phyloP scores from a whole-genome alignment of 2,329 filamentous ascomycete species.

The Neonectria ditissima region DNA sequence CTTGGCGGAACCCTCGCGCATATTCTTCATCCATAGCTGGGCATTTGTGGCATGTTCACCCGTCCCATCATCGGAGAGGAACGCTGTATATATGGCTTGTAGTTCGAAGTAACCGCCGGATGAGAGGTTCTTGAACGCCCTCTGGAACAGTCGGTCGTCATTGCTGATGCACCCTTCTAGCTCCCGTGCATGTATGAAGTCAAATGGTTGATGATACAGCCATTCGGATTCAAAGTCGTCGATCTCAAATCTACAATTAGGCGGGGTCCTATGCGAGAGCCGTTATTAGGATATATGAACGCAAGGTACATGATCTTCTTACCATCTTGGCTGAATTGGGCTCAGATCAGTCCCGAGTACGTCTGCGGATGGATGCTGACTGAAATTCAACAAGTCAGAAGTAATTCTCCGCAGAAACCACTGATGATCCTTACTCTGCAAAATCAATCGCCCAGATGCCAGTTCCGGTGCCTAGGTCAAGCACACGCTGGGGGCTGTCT shows the following conservation, averaged over 20 bases:
- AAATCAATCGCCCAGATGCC: conserved; percentile 11
- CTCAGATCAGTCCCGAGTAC: background rate
- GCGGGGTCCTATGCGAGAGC: background rate
- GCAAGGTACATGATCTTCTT: background rate
- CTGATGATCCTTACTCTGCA: background rate
- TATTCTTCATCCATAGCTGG: conserved; percentile 21
- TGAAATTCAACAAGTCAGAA: background rate
- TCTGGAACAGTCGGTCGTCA: background rate
- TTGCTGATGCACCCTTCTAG: background rate
- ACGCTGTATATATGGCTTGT: background rate
- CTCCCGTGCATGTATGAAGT: conserved; percentile 1
- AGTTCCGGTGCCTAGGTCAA: conserved; percentile 30
- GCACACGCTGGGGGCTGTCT: conserved; percentile 16
- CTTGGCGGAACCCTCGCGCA: conserved; percentile 20
- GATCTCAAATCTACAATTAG: background rate
- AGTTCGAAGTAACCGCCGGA: background rate
- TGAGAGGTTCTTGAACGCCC: background rate
- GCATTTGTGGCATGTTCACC: background rate
- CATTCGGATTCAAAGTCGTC: conserved; percentile 9
- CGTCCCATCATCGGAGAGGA: background rate
- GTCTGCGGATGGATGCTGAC: background rate
- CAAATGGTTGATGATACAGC: background rate
- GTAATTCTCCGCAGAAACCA: background rate
- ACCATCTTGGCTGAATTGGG: background rate
- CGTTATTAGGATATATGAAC: background rate